These are phyloP conservation scores for Cymbopogon citratus DNA, from an alignment of 176 grass and related monocot species.

Conservation along the genomic window DNA sequence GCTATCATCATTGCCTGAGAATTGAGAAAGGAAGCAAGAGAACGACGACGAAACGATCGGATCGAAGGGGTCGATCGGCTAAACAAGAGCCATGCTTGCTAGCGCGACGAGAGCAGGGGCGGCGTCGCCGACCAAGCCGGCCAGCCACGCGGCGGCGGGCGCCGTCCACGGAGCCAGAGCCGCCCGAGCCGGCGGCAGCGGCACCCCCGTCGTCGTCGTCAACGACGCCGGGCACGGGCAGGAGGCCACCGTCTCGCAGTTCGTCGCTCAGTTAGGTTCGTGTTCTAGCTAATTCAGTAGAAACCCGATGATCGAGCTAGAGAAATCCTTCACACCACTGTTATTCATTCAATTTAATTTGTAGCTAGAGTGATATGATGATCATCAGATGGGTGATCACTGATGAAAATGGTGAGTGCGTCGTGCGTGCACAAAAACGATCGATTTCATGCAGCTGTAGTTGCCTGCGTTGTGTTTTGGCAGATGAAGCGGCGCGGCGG, in stretches of 20 bases:
- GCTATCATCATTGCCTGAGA: background rate
- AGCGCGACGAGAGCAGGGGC: constrained; percentile 7
- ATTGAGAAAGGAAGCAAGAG: background rate
- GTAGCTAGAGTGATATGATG: background rate
- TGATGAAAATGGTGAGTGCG: background rate
- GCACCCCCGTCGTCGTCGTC: background rate
- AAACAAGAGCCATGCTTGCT: constrained; percentile 29
- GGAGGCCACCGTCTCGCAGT: constrained; percentile 32
- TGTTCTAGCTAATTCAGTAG: background rate
- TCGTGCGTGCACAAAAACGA: background rate
- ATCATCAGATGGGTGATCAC: background rate
- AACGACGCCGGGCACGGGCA: background rate
- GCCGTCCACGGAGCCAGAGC: background rate
- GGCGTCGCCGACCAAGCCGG: background rate
- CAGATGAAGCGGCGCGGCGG: constrained; percentile 53
- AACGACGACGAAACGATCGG: background rate
- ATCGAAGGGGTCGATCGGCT: no score
- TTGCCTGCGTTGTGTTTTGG: background rate
- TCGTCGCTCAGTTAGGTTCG: constrained; percentile 45
- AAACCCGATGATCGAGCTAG: background rate
- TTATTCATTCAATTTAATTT: background rate
- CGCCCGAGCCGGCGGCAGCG: background rate
- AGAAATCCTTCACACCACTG: background rate
- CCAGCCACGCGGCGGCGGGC: background rate
- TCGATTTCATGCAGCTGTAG: no score